phyloP scores from a whole-genome alignment of 345 rosid species.

The Euphorbia peplus region DNA sequence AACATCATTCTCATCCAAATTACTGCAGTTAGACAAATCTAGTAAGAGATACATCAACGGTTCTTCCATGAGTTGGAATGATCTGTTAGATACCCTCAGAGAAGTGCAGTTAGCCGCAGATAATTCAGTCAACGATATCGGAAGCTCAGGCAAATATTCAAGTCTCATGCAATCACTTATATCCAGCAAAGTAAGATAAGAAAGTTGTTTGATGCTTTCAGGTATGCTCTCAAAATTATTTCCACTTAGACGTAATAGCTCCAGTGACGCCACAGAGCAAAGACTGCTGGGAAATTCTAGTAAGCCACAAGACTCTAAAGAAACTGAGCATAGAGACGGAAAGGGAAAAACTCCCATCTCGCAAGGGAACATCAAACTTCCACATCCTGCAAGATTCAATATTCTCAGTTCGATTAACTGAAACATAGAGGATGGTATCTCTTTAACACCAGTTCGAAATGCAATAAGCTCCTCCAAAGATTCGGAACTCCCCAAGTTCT shows the following conservation, averaged over 20 bases:
- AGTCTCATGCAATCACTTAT: constrained; percentile 1
- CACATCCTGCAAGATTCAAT: neutral
- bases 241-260: no score
- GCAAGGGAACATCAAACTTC: neutral
- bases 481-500: neutral
- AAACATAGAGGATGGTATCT: neutral
- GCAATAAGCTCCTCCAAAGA: neutral
- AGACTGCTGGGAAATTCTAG: neutral
- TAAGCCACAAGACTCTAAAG: neutral
- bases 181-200: neutral
- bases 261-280: neutral
- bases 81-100: neutral
- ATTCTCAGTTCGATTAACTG: neutral
- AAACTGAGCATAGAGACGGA: neutral
- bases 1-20: neutral
- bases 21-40: neutral
- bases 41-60: no score
- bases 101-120: neutral
- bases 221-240: no score
- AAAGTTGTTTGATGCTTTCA: constrained; percentile 11
- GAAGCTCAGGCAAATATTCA: constrained; percentile 13
- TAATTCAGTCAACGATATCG: neutral
- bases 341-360: neutral
- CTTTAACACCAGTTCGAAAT: neutral
- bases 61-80: neutral